These are phyloP conservation scores for Sordariomycetes sp. DNA, from an alignment of 2,329 filamentous ascomycete species.

Conservation along the genomic window DNA sequence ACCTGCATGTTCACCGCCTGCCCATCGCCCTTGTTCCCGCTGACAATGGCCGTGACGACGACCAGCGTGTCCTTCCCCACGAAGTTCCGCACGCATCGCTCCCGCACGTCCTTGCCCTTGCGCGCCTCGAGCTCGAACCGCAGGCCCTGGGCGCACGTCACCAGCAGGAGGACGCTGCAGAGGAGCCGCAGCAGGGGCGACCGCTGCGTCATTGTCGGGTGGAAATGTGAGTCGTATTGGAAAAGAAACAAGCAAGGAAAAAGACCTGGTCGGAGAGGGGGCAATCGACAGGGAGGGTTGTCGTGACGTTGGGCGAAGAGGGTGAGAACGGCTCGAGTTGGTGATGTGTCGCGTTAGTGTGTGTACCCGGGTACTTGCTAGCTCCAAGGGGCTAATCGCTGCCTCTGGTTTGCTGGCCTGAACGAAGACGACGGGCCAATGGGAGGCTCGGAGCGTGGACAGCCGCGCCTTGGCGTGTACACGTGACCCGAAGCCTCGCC, in stretches of 20 bases:
- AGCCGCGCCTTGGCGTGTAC: slow-evolving; percentile 3
- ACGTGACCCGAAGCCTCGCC: slow-evolving; percentile 1
- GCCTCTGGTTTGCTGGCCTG: slow-evolving; percentile 1
- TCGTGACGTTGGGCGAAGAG: background rate
- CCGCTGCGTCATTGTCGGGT: slow-evolving; percentile 33
- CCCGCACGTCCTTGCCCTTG: slow-evolving; percentile 47
- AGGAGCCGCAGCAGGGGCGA: slow-evolving; percentile 45
- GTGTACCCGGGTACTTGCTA: background rate
- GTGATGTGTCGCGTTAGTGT: slow-evolving; percentile 5
- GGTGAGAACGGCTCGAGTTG: background rate
- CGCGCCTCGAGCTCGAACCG: slow-evolving; percentile 87
- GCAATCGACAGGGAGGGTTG: background rate
- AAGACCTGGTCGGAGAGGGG: background rate
- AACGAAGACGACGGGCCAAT: background rate
- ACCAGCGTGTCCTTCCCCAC: slow-evolving; percentile 86
- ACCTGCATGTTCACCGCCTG: slow-evolving; percentile 93
- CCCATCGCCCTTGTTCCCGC: slow-evolving; percentile 81
- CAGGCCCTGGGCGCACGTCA: slow-evolving; percentile 53
- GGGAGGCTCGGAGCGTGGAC: background rate
- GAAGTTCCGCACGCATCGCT: slow-evolving; percentile 95
- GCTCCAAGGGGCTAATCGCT: background rate
- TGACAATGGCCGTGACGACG: slow-evolving; percentile 82
- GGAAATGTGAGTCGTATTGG: background rate
- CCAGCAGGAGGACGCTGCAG: slow-evolving; percentile 46
- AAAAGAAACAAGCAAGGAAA: background rate